Percentiles rank a stretch among this genome's conserved stretches.
These are phyloP conservation scores for Pichia kudriavzevii DNA, from an alignment of 1,139 yeast genomes.

Conservation along the genomic window DNA sequence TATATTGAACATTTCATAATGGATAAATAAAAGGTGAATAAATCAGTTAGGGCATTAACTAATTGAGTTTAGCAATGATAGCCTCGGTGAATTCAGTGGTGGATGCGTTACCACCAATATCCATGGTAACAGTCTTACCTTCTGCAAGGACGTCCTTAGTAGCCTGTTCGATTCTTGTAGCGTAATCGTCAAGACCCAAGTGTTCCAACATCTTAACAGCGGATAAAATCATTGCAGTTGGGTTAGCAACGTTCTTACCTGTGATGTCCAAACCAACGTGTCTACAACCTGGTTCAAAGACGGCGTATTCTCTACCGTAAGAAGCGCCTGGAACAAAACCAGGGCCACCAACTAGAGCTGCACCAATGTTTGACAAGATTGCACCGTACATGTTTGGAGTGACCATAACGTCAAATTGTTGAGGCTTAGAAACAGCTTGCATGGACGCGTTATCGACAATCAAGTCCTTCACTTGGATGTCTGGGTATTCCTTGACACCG, in stretches of 20 bases:
- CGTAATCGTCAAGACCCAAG: constrained; percentile 76
- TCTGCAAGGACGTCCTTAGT: constrained; percentile 85
- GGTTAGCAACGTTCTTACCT: constrained; percentile 94
- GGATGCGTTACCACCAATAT: constrained; percentile 82
- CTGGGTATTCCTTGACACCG: constrained; percentile 80
- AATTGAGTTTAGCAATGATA: constrained; percentile 59
- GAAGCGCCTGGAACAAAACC: constrained; percentile 98
- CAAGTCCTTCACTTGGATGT: constrained; percentile 78
- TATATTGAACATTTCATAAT: not conserved
- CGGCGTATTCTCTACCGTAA: constrained; percentile 96
- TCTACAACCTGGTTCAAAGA: constrained; percentile 99
- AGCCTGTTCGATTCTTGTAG: constrained; percentile 81
- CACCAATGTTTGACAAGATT: constrained; percentile 94
- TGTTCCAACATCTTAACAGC: constrained; percentile 90
- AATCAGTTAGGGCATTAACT: no score
- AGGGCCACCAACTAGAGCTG: constrained; percentile 97
- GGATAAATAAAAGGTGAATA: not conserved
- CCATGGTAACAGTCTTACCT: constrained; percentile 72
- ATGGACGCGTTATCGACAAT: constrained; percentile 98
- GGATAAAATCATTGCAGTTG: constrained; percentile 94
- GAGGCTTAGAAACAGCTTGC: constrained; percentile 98
- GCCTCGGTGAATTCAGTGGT: constrained; percentile 94
- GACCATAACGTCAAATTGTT: constrained; percentile 95
- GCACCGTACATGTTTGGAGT: constrained; percentile 98
- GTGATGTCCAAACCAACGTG: constrained; percentile 96